phyloP scores from a whole-genome alignment of 345 rosid genomes.

The Aquilaria malaccensis region DNA sequence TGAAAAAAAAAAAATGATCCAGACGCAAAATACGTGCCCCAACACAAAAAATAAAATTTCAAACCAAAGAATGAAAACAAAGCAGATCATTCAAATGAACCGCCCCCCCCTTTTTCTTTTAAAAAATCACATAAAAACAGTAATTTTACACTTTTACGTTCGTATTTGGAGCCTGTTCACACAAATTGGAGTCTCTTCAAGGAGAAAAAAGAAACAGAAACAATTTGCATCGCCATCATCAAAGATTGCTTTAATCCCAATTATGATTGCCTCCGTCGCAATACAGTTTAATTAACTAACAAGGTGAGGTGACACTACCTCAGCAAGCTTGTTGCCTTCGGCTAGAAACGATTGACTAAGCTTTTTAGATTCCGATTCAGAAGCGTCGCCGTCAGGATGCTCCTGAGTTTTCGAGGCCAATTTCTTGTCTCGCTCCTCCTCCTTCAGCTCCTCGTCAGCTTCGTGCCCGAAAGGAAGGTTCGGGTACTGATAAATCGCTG shows the following conservation, averaged over 20 bases:
- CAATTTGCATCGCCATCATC: constrained; percentile 1
- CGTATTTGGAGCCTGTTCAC: background rate
- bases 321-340: constrained; percentile 72
- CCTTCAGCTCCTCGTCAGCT: constrained; percentile 10
- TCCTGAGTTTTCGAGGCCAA: background rate
- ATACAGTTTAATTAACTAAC: background rate
- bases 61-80: background rate
- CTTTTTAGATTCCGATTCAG: constrained; percentile 21
- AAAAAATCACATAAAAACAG: no score
- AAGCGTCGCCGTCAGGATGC: constrained; percentile 5
- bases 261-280: background rate
- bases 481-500: constrained; percentile 28
- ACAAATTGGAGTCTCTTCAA: background rate
- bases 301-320: constrained; percentile 22
- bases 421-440: background rate
- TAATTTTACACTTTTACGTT: no score
- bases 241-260: background rate
- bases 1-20: no score
- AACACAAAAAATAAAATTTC: background rate
- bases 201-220: no score
- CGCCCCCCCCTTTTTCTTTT: no score
- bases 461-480: constrained; percentile 55
- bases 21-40: no score
- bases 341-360: constrained; percentile 53
- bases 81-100: no score